Base-by-base conservation (phyloP, 331 rosid genomes). In the Stylosanthes scabra region DNA sequence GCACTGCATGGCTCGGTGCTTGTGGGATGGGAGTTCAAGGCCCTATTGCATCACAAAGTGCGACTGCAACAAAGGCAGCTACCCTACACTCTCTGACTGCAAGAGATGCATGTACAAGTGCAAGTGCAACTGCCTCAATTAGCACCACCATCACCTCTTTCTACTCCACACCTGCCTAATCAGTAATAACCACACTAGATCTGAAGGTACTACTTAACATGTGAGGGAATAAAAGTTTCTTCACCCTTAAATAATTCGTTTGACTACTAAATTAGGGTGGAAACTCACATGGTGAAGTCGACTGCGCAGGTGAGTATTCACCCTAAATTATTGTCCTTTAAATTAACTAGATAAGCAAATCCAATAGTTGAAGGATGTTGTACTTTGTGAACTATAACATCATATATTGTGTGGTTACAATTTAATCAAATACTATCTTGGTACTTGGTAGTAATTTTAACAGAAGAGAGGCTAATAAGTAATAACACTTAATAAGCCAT, bases 1-100 rank as follows among this genome's bases (percentile, higher is more conserved):
- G 3, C 97, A 82, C 66, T 93, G 98, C 88, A 88, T 88, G 98
- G 96, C 90, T 11, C 86, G 77, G 25, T 90, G 97, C 87, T 72
- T 93, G 81, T 90, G 96, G 96, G 81, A 81, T 15, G 98, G 97
- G 37, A 71, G 29, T 59, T 76, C 89, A 5, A 86, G 73, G 78
- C 31, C 79, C 66, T 25, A 27, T 13, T 93, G 98, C 68, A 34
- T 59, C 46, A 83, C 69, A 15, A 84, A 79, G 56, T 93, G 97
- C 28, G 75, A 85, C 72, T 64, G 85, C 69, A 80, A 83, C 44
- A 69, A 71, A 27, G 80, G 75, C 74, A 78, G 75, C 74, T 72
- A 63, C 72, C 93, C 90, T 2, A 79, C 78, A 27, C 92, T 86
- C 66, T 75, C 89, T 2, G 89, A 75, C 57, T 91, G 98, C 85